Percentiles rank a stretch among this genome's conserved stretches.
Conservation (phyloP, 768 basidiomycete genomes). For the Termitomyces sp. region DNA sequence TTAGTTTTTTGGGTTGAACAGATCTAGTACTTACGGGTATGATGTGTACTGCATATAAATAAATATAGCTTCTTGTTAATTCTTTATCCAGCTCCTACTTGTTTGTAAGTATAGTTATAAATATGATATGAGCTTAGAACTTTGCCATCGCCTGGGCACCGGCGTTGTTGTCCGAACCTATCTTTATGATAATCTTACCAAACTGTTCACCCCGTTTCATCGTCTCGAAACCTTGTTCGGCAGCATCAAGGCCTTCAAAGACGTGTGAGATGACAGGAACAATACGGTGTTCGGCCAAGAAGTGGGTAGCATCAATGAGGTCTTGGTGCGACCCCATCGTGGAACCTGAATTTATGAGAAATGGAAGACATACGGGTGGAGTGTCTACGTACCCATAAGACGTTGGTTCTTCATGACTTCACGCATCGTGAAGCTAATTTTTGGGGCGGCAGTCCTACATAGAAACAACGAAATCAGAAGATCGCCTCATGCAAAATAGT, state of each 20-base stretch:
- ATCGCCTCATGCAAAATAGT: neutral
- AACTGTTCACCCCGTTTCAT: conserved; percentile 66
- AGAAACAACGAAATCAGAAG: neutral
- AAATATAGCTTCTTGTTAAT: conserved; percentile 8
- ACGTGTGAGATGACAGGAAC: conserved; percentile 69
- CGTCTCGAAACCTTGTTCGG: conserved; percentile 68
- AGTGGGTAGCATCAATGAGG: conserved; percentile 66
- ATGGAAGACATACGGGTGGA: neutral
- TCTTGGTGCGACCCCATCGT: conserved; percentile 84
- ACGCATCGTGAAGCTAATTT: conserved; percentile 70
- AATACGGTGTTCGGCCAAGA: conserved; percentile 63
- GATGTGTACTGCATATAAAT: conserved; percentile 2
- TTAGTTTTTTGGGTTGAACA: neutral
- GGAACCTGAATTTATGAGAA: conserved; percentile 46
- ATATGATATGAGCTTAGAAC: neutral
- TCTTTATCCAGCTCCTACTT: no score
- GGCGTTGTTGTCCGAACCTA: conserved; percentile 18
- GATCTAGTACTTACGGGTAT: neutral
- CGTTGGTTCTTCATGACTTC: conserved; percentile 74
- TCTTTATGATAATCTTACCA: conserved; percentile 69
- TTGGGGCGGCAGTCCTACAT: conserved; percentile 64
- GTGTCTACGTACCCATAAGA: conserved; percentile 53
- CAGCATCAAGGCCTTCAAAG: conserved; percentile 58
- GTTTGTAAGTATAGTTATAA: neutral
- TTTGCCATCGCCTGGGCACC: conserved; percentile 4